Evolutionary conservation across 2,329 filamentous ascomycete genomes (phyloP).

Genomic region (Xylaria digitata): DNA sequence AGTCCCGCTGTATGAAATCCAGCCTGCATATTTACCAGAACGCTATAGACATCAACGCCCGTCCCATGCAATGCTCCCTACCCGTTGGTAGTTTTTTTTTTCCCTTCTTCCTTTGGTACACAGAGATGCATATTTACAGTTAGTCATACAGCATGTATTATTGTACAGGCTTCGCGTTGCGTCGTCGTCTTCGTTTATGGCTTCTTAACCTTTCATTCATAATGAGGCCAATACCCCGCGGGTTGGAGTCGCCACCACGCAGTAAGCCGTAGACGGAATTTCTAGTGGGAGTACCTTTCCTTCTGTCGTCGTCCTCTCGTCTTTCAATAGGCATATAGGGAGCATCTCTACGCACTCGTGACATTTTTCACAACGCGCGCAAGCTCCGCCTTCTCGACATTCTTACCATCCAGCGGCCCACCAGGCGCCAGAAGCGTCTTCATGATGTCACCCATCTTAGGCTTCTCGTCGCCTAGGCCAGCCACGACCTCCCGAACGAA

Average conservation of each 20-base stretch:
- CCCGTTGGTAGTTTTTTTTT: slow-evolving; percentile 5
- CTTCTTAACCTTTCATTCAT: too few species aligned
- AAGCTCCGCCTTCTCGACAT: slow-evolving; percentile 71
- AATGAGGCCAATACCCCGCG: neutral
- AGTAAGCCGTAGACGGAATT: neutral
- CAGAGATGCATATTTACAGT: slow-evolving; percentile 11
- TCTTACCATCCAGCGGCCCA: slow-evolving; percentile 69
- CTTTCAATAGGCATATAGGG: neutral
- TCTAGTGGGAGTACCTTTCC: neutral
- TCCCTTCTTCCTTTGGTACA: neutral
- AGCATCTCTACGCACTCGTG: slow-evolving; percentile 1
- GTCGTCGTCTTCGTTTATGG: neutral
- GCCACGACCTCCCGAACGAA: slow-evolving; percentile 65
- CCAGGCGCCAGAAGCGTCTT: slow-evolving; percentile 66
- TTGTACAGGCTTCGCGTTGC: slow-evolving; percentile 10
- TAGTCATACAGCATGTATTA: slow-evolving; percentile 9
- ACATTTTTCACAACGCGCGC: slow-evolving; percentile 69
- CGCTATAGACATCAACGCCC: slow-evolving; percentile 8
- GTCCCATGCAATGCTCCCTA: slow-evolving; percentile 16
- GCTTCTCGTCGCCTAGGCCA: slow-evolving; percentile 61
- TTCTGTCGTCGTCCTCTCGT: neutral
- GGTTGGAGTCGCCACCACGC: neutral
- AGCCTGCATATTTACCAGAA: neutral
- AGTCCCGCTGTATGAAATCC: neutral
- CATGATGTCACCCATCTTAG: slow-evolving; percentile 69